Evolutionary conservation across 345 rosid genomes (phyloP).

Genomic region (Cardamine occulta): DNA sequence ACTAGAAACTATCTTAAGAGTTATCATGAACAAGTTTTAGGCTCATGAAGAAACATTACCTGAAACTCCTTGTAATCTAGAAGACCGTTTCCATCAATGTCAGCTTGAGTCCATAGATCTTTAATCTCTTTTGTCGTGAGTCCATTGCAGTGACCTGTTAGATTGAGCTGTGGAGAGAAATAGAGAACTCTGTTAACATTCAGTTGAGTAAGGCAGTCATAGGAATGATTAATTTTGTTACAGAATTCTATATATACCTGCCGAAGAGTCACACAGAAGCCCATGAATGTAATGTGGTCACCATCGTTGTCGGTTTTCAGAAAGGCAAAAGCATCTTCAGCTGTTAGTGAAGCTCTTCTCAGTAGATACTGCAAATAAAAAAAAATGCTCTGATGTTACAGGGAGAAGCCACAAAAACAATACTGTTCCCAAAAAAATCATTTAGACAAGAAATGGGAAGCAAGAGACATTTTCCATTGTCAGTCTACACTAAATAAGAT

Average conservation of each 20-base stretch:
- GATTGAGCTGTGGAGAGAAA: slow-evolving; percentile 59
- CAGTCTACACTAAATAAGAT: neutral
- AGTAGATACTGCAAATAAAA: slow-evolving; percentile 62
- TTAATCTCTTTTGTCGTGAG: slow-evolving; percentile 71
- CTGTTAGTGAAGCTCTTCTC: slow-evolving; percentile 70
- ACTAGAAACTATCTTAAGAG: neutral
- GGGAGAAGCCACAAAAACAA: neutral
- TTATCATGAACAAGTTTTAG: neutral
- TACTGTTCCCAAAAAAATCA: neutral
- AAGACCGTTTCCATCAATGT: slow-evolving; percentile 71
- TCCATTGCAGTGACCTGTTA: slow-evolving; percentile 74
- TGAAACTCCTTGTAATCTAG: slow-evolving; percentile 84
- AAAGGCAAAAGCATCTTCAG: slow-evolving; percentile 73
- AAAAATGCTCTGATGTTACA: slow-evolving; percentile 31
- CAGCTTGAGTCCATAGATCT: slow-evolving; percentile 88
- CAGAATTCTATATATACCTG: slow-evolving; percentile 54
- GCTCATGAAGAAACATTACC: slow-evolving; percentile 47
- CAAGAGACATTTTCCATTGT: neutral
- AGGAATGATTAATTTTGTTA: neutral
- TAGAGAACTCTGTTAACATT: neutral
- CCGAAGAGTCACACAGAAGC: slow-evolving; percentile 82
- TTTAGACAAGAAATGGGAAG: neutral
- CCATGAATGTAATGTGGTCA: slow-evolving; percentile 66
- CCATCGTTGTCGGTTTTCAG: slow-evolving; percentile 60
- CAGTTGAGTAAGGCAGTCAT: neutral